Evolutionary conservation across 139 green algal species (phyloP), one percentile per base, ranked within the genome.

Genomic region (Protoeuglena noctilucae): DNA sequence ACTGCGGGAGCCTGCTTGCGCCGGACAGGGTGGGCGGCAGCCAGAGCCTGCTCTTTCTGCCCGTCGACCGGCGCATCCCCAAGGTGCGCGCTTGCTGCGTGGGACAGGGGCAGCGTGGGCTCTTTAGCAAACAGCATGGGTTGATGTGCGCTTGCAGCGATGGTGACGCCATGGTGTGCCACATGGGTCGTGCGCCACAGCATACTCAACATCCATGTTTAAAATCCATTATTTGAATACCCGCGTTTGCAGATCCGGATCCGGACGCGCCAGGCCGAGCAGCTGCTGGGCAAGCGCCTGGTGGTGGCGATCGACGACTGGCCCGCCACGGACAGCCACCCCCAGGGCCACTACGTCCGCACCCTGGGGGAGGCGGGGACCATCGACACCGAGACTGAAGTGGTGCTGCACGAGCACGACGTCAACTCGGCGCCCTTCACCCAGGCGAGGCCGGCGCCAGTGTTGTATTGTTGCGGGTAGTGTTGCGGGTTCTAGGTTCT

Each of bases 331-430:
- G 71, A 43, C 53, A 46, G 66, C 28, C 80, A 84, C 67, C 85
- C 85, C 2, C 23, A 43, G 0, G 82, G 81, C 0, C 85, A 92
- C 68, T 92, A 91, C 54, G 75, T 89, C 39, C 69, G 79, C 45
- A 86, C 75, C 14, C 73, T 94, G 52, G 85, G 85, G 2, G 47
- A 48, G 16, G n/a, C n/a, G n/a, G n/a, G n/a, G n/a, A 89, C 90
- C 51, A 82, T 82, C 1, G 77, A 90, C 63, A 72, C 67, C 3
- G 76, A 84, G 61, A 74, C 57, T 28, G 72, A 88, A 23, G 75
- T 86, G 46, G 63, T 94, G 45, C 67, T 94, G 53, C 72, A 88
- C 18, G 85, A 93, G 70, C 81, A 90, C 62, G 83, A 93, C 74
- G 82, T 94, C 68, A 86, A 83, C 70, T 87, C 80, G 9, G 57